Evolutionary conservation across 116 monocot genomes (phyloP).

Genomic region (Trichopus zeylanicus): DNA sequence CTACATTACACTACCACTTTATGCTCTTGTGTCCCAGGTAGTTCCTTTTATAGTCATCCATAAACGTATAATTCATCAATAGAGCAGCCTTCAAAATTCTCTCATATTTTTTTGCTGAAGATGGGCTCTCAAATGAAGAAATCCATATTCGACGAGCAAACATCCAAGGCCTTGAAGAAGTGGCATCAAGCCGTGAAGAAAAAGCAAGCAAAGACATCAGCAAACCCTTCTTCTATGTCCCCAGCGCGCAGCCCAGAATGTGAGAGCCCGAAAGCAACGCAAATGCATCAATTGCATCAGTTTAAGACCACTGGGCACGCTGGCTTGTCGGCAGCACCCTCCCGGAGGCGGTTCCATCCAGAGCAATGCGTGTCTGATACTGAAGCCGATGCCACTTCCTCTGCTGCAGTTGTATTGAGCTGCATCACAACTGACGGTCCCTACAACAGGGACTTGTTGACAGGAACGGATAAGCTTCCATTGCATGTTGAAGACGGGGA

Average conservation of each 20-base stretch:
- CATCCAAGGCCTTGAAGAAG: constrained; percentile 68
- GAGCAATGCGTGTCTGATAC: not conserved
- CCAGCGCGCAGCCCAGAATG: constrained; percentile 21
- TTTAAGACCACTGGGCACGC: constrained; percentile 9
- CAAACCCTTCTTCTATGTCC: constrained; percentile 15
- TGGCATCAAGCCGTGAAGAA: constrained; percentile 62
- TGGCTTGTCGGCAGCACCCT: not conserved
- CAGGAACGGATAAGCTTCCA: too few relatives aligned
- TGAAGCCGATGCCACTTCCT: not conserved
- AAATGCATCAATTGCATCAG: constrained; percentile 3
- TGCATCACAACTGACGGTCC: too few relatives aligned
- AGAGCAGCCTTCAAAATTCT: not conserved
- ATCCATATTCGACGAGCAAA: constrained; percentile 83
- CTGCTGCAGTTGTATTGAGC: too few relatives aligned
- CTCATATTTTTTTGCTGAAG: constrained; percentile 9
- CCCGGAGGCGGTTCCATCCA: constrained; percentile 3
- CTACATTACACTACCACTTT: constrained; percentile 91
- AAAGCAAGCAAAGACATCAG: constrained; percentile 35
- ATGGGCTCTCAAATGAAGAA: constrained; percentile 89
- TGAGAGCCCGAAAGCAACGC: constrained; percentile 12
- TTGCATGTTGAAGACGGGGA: too few relatives aligned
- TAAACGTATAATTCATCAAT: not conserved
- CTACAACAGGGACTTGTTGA: too few relatives aligned
- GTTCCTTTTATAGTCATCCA: not conserved
- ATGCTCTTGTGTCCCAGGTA: constrained; percentile 78